Evolutionary conservation across 2,329 filamentous ascomycete genomes (phyloP).

Genomic region (Sordariomycetes sp.): DNA sequence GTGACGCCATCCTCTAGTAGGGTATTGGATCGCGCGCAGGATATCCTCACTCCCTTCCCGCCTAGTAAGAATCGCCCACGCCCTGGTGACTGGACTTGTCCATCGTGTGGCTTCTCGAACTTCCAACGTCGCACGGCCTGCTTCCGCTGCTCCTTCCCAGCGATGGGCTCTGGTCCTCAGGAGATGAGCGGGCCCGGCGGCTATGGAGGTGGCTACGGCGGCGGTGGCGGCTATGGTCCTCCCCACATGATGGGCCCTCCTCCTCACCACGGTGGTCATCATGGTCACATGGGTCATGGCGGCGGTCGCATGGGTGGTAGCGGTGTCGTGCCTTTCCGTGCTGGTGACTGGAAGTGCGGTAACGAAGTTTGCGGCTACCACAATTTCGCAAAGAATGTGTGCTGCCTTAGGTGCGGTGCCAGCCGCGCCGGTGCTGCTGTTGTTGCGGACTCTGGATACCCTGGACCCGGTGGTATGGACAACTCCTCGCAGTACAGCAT

Average conservation of each 20-base stretch:
- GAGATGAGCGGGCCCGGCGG: slow-evolving; percentile 44
- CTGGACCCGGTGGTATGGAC: slow-evolving; percentile 68
- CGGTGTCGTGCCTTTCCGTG: slow-evolving; percentile 90
- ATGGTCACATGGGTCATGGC: slow-evolving; percentile 41
- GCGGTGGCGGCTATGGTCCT: slow-evolving; percentile 53
- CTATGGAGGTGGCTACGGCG: slow-evolving; percentile 45
- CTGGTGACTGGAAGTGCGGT: slow-evolving; percentile 98
- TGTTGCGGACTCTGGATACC: slow-evolving; percentile 87
- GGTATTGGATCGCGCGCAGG: slow-evolving; percentile 88
- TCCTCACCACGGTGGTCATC: slow-evolving; percentile 44
- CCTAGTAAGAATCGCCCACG: slow-evolving; percentile 97
- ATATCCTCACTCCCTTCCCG: slow-evolving; percentile 94
- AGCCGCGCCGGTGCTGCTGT: slow-evolving; percentile 90
- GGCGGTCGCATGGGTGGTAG: slow-evolving; percentile 70
- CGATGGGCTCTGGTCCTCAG: slow-evolving; percentile 66
- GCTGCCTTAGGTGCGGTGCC: slow-evolving; percentile 90
- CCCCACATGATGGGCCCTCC: slow-evolving; percentile 76
- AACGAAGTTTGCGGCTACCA: slow-evolving; percentile 97
- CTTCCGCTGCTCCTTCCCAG: slow-evolving; percentile 99
- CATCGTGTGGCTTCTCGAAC: slow-evolving; percentile 97
- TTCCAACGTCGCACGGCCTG: slow-evolving; percentile 97
- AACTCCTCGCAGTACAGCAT: slow-evolving; percentile 74
- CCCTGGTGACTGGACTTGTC: slow-evolving; percentile 97
- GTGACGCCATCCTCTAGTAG: slow-evolving; percentile 96
- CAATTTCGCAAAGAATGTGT: slow-evolving; percentile 99